Conservation (phyloP, 2,329 filamentous ascomycete species). For the Talaromyces pinophilus region DNA sequence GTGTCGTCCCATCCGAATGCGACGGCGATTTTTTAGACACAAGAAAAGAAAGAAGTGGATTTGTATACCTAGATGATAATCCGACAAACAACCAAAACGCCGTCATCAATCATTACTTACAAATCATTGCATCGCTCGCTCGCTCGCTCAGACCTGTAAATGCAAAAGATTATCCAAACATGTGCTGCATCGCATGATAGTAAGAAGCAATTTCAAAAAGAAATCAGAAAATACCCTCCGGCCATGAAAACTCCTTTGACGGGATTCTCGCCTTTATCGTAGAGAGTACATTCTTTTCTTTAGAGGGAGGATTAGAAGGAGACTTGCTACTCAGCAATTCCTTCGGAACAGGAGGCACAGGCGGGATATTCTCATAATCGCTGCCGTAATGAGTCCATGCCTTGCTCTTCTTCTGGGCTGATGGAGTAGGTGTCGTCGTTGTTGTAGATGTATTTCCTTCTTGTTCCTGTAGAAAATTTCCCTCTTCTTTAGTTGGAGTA, state of each 20-base stretch:
- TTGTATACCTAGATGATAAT: not conserved
- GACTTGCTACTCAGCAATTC: constrained; percentile 28
- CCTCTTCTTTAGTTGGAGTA: not conserved
- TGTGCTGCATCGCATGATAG: not conserved
- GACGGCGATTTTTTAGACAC: constrained; percentile 35
- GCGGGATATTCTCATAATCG: constrained; percentile 40
- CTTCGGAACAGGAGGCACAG: constrained; percentile 44
- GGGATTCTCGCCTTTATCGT: constrained; percentile 17
- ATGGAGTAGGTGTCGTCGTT: not conserved
- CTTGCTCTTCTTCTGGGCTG: not conserved
- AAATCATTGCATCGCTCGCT: constrained; percentile 27
- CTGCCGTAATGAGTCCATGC: constrained; percentile 15
- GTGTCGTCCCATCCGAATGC: constrained; percentile 29
- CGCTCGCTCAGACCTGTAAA: constrained; percentile 23
- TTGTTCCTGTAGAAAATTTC: constrained; percentile 29
- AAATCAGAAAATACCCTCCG: constrained; percentile 46
- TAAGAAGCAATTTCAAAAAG: not conserved
- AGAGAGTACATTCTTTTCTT: constrained; percentile 23
- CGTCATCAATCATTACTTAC: not conserved
- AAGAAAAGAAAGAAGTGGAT: not conserved
- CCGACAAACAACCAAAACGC: constrained; percentile 24
- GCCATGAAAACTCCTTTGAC: constrained; percentile 44
- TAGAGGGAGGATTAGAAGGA: constrained; percentile 29
- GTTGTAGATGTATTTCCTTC: constrained; percentile 22
- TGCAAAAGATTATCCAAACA: not conserved